Evolutionary conservation across 306 rosid genomes (phyloP).

Genomic region (Datisca glomerata): DNA sequence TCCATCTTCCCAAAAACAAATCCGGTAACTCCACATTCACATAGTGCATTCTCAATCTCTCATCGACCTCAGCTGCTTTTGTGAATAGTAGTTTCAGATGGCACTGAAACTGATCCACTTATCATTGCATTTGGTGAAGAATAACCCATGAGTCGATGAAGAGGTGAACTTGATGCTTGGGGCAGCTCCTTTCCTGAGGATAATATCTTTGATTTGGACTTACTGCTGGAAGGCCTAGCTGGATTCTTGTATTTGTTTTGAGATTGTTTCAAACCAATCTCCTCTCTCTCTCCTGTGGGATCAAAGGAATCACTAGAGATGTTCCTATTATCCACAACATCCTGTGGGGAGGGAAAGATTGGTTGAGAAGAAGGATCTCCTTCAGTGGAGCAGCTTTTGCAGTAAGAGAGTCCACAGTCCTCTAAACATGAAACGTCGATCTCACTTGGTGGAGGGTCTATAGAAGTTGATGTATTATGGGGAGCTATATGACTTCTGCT

Average conservation of each 20-base stretch:
- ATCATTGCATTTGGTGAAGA: constrained; percentile 60
- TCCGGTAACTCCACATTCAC: too few species aligned
- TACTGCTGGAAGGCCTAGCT: constrained; percentile 16
- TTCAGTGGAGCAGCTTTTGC: constrained; percentile 52
- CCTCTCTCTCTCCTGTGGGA: constrained; percentile 17
- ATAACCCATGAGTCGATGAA: constrained; percentile 77
- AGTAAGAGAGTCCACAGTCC: constrained; percentile 32
- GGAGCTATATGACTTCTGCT: constrained; percentile 44
- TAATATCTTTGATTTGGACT: constrained; percentile 14
- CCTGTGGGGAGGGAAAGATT: constrained; percentile 20
- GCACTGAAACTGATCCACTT: constrained; percentile 21
- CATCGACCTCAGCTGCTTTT: constrained; percentile 7
- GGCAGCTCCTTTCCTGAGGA: constrained; percentile 27
- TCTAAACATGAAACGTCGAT: constrained; percentile 39
- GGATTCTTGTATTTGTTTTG: constrained; percentile 16
- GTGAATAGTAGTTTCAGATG: constrained; percentile 18
- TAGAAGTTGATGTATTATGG: constrained; percentile 15
- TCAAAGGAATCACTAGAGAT: constrained; percentile 15
- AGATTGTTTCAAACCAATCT: constrained; percentile 22
- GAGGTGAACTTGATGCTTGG: constrained; percentile 39
- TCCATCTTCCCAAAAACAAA: too few species aligned
- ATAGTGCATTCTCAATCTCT: too few species aligned
- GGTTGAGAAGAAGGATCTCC: constrained; percentile 27
- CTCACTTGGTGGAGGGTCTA: constrained; percentile 37
- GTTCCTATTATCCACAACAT: constrained; percentile 13